phyloP scores from a whole-genome alignment of 2,329 filamentous ascomycete species.

The Colletotrichum orbiculare region DNA sequence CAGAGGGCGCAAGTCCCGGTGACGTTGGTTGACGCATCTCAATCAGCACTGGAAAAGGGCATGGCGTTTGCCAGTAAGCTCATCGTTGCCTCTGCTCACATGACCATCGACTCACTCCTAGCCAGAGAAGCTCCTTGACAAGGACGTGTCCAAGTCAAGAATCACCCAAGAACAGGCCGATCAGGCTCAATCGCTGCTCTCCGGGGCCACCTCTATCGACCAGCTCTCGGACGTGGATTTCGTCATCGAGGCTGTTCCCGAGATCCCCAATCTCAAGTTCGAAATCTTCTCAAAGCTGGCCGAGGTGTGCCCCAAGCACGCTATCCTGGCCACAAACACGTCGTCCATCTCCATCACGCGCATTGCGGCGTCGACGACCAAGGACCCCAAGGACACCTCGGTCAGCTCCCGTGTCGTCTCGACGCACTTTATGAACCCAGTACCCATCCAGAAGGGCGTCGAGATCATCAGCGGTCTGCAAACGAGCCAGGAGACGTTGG shows the following conservation, averaged over 20 bases:
- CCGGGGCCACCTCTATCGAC: constrained; percentile 77
- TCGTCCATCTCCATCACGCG: constrained; percentile 98
- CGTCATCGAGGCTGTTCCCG: constrained; percentile 96
- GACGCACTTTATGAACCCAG: constrained; percentile 99
- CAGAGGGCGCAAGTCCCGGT: constrained; percentile 86
- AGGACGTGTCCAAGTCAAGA: constrained; percentile 89
- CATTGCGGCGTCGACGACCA: constrained; percentile 88
- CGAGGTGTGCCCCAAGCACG: constrained; percentile 82
- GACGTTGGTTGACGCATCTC: constrained; percentile 84
- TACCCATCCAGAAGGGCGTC: constrained; percentile 95
- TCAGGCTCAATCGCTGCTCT: constrained; percentile 75
- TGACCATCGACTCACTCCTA: constrained; percentile 9
- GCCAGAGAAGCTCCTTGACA: constrained; percentile 88
- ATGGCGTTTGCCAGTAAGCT: constrained; percentile 84
- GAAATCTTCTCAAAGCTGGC: constrained; percentile 88
- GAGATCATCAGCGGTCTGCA: constrained; percentile 97
- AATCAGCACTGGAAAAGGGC: constrained; percentile 88
- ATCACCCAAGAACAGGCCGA: constrained; percentile 86
- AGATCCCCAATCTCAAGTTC: constrained; percentile 88
- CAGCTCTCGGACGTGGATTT: constrained; percentile 89
- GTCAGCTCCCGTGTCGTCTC: constrained; percentile 89
- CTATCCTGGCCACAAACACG: constrained; percentile 96
- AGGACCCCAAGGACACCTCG: constrained; percentile 81
- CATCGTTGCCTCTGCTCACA: not conserved
- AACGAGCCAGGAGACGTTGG: constrained; percentile 84